Base-by-base conservation (phyloP, 306 rosid species). In the Cicer judaicum region DNA sequence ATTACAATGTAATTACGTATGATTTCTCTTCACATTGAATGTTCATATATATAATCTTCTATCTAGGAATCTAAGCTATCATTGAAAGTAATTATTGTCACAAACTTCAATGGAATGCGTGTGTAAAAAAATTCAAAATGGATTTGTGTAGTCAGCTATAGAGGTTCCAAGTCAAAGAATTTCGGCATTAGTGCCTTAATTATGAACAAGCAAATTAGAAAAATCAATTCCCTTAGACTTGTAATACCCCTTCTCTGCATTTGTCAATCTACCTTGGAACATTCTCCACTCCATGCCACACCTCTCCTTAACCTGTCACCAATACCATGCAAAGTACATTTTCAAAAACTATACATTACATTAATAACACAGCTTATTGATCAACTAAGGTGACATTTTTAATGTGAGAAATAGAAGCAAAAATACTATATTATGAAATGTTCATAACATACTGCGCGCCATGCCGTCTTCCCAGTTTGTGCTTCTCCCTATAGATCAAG, bases 221-320 rank as follows among this genome's bases (percentile, higher is more conserved):
- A 78, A 75, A 77, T 83, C 88, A 19, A 84, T 69, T 71, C 86
- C 96, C 68, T 78, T 75, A 56, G 87, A 81, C 54, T 84, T 87
- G 83, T 87, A 92, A 75, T 94, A 94, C 0, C 85, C 88, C 63
- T 19, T 87, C 66, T 92, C 97, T n/a, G 99, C 97, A 63, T 75
- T 90, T 10, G 95, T 73, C 18, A 94, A 70, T 40, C 97, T 88
- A 64, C 79, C 84, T 72, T 88, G 97, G 72, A 94, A 94, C 95
- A 94, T 94, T 8, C 91, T 84, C 99, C 99, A 92, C 76, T 94
- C 99, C 87, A 87, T 92, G 54, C 88, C 87, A 82, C 99, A 94
- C 82, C 99, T 86, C 73, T 94, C 96, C 78, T 93, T 90, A 65
- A 94, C 98, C 98, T 94, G 94, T 47, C 63, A 82, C 44, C 70